phyloP scores from a whole-genome alignment of 768 basidiomycete genomes.

The Mycena galopus region DNA sequence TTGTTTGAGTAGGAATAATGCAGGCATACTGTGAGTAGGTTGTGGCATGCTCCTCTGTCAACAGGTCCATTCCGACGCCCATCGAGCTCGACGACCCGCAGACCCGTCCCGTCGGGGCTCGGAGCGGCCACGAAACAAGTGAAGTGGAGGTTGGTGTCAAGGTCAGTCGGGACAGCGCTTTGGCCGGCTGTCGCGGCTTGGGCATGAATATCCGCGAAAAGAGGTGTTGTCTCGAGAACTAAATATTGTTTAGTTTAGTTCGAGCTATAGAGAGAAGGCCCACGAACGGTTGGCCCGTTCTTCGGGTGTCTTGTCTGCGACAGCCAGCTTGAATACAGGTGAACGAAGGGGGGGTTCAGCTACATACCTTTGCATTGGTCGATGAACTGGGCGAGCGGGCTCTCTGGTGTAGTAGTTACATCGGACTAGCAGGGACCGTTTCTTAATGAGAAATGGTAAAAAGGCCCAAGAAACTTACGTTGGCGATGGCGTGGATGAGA shows the following conservation, averaged over 20 bases:
- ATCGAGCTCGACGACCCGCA: constrained; percentile 86
- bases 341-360: neutral
- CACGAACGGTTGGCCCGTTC: constrained; percentile 71
- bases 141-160: constrained; percentile 87
- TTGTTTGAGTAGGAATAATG: neutral
- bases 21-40: constrained; percentile 67
- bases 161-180: constrained; percentile 69
- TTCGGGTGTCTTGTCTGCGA: constrained; percentile 72
- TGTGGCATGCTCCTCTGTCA: constrained; percentile 75
- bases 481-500: constrained; percentile 84
- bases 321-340: neutral
- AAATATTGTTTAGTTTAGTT: neutral
- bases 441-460: neutral
- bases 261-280: too few species aligned
- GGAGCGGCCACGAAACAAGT: constrained; percentile 87
- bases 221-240: constrained; percentile 78
- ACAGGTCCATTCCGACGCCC: constrained; percentile 83
- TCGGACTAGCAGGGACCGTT: constrained; percentile 60
- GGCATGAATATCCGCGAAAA: constrained; percentile 85
- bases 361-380: constrained; percentile 67
- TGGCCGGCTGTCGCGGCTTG: constrained; percentile 80
- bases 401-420: constrained; percentile 66
- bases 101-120: constrained; percentile 40
- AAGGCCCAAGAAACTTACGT: constrained; percentile 62
- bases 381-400: constrained; percentile 77